A percentile compares a stretch with the other conserved stretches of the same genome.
Conservation (phyloP, 2,329 filamentous ascomycete genomes). For the Chrysosporium queenslandicum region DNA sequence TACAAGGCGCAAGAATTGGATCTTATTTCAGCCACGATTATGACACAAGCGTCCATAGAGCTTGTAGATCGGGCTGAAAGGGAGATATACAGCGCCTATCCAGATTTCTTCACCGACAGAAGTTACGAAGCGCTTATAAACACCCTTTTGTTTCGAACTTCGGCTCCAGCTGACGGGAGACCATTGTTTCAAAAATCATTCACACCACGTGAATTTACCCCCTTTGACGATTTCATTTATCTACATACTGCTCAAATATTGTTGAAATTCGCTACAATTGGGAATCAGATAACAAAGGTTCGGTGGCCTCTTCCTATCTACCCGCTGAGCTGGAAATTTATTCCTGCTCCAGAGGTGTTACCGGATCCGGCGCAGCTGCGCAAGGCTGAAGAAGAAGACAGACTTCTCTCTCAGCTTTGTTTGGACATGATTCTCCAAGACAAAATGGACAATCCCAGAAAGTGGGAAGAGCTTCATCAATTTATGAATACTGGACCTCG, state of each 20-base stretch:
- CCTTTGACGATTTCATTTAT: not conserved
- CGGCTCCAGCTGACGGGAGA: not conserved
- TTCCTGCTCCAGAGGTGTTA: not conserved
- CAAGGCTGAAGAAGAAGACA: not conserved
- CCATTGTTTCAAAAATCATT: not conserved
- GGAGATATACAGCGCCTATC: not conserved
- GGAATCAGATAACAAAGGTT: not conserved
- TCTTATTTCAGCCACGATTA: not conserved
- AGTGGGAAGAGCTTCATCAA: not conserved
- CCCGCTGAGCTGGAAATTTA: not conserved
- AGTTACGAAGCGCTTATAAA: not conserved
- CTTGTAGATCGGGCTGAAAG: not conserved
- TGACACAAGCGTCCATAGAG: not conserved
- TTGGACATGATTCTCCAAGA: constrained; percentile 1
- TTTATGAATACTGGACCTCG: too few species aligned
- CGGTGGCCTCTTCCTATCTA: not conserved
- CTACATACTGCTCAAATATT: not conserved
- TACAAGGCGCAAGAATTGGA: not conserved
- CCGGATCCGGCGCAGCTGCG: not conserved
- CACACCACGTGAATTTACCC: not conserved
- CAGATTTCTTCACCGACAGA: not conserved
- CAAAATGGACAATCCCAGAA: not conserved
- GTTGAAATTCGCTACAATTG: not conserved
- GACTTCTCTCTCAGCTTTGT: not conserved
- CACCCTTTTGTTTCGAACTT: not conserved